Conservation (phyloP, 2,329 filamentous ascomycete genomes). For the Aspergillus floridensis region DNA sequence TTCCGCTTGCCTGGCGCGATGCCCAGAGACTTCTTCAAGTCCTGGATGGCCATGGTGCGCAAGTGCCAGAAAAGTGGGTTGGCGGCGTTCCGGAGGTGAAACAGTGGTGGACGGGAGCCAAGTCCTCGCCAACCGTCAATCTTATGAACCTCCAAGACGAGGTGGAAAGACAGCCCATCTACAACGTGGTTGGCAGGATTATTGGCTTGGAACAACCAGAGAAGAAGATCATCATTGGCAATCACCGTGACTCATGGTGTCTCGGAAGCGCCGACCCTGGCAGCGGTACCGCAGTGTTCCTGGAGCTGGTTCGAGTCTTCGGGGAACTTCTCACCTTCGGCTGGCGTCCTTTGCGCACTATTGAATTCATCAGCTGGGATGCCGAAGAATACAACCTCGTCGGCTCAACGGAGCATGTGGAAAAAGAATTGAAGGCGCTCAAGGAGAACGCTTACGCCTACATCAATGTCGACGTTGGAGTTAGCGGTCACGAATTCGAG, state of each 20-base stretch:
- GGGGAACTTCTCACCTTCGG: constrained; percentile 72
- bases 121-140: constrained; percentile 71
- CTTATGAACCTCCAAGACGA: constrained; percentile 87
- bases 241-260: constrained; percentile 89
- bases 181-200: constrained; percentile 86
- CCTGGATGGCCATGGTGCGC: constrained; percentile 70
- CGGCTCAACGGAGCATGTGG: constrained; percentile 92
- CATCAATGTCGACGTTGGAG: constrained; percentile 82
- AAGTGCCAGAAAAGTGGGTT: constrained; percentile 67
- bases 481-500: constrained; percentile 71
- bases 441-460: constrained; percentile 78
- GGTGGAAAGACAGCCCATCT: constrained; percentile 76
- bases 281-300: constrained; percentile 83
- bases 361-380: constrained; percentile 97
- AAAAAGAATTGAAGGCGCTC: constrained; percentile 72
- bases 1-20: constrained; percentile 87
- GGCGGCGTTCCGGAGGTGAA: constrained; percentile 72
- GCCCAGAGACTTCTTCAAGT: constrained; percentile 74
- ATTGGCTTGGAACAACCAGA: constrained; percentile 76
- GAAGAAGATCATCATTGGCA: constrained; percentile 85
- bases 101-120: constrained; percentile 82
- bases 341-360: constrained; percentile 90
- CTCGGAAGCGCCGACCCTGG: constrained; percentile 84
- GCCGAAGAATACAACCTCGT: constrained; percentile 89
- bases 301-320: constrained; percentile 83